Percentiles rank a stretch among this genome's conserved stretches.
These are phyloP conservation scores for Neophaeococcomyces aloes DNA, from an alignment of 2,329 filamentous ascomycete genomes.

Conservation along the genomic window DNA sequence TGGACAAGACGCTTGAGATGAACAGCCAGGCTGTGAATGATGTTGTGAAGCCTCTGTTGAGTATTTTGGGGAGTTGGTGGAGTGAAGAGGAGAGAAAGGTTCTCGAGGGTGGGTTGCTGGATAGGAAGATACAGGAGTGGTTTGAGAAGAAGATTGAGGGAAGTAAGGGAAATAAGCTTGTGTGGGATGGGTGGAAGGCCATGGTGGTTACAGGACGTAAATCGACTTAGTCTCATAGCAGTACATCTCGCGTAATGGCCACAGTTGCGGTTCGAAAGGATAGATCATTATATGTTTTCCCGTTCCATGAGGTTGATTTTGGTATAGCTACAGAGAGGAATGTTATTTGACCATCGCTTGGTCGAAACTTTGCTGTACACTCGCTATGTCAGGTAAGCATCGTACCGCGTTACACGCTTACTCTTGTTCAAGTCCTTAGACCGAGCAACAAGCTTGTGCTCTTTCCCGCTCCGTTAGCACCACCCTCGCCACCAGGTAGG, in stretches of 20 bases:
- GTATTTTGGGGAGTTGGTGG: neutral
- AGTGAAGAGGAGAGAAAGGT: neutral
- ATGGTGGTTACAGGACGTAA: too few relatives aligned
- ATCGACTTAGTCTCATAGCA: too few relatives aligned
- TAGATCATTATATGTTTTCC: too few relatives aligned
- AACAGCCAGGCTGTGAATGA: neutral
- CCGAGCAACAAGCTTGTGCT: slow-evolving; percentile 58
- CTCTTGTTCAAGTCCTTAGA: slow-evolving; percentile 26
- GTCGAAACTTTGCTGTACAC: neutral
- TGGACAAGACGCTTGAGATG: neutral
- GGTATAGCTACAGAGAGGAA: slow-evolving; percentile 8
- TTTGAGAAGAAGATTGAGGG: too few relatives aligned
- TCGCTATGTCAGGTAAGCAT: neutral
- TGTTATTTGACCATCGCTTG: neutral
- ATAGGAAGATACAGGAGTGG: too few relatives aligned
- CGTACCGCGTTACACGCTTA: neutral
- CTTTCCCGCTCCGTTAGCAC: slow-evolving; percentile 49
- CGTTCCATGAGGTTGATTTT: neutral
- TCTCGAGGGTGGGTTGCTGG: neutral
- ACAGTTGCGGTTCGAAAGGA: too few relatives aligned
- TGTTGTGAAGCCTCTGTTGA: neutral
- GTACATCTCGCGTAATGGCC: too few relatives aligned
- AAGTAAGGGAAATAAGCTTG: too few relatives aligned
- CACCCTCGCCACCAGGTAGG: slow-evolving; percentile 59
- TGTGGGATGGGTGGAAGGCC: too few relatives aligned